Evolutionary conservation across 2,329 filamentous ascomycete genomes (phyloP), one percentile per base, ranked within the genome.

Genomic region (Clonostachys chloroleuca): DNA sequence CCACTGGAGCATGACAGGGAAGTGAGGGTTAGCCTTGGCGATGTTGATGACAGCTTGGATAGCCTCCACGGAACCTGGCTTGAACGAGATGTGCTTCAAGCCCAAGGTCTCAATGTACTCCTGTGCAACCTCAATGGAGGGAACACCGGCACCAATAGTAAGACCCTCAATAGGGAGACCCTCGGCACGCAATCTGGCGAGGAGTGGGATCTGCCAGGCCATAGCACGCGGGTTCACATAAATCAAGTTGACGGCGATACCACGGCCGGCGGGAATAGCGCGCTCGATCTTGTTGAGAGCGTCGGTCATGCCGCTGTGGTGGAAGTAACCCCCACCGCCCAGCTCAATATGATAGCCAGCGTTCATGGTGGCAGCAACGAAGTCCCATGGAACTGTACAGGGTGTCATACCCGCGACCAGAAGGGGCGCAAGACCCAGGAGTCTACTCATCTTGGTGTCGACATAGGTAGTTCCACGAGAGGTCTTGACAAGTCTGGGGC

Each of bases 341-440:
- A 96, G 77, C 73, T 96, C 91, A 55, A 95, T 89, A 54, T 95
- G 89, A 66, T 95, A 96, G n/a, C 91, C 91, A 47, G 91, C 89
- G 56, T 92, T 92, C 88, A 95, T 95, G 14, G 89, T 92, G 2
- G 90, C 89, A 7, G 90, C 86, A 40, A 96, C 88, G 55, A 96
- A 95, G 66, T 95, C 89, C 86, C 88, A 94, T 1, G 89, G 83
- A 4, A 95, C 89, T 0, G 92, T 96, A 50, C 81, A 82, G 12
- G 92, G 92, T 3, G 92, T 96, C 92, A 96, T 96, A 64, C 91
- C 92, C 48, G 91, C 89, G 51, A 96, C 90, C 74, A 96, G 86
- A 52, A 96, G 74, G 0, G 92, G 92, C 9, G 92, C 90, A 5
- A 94, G 75, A 56, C 91, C 91, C 16, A 96, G 74, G 17, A 95